Evolutionary conservation across 352 stramenopile species (phyloP).

Genomic region (Globisporangium camurandrum): DNA sequence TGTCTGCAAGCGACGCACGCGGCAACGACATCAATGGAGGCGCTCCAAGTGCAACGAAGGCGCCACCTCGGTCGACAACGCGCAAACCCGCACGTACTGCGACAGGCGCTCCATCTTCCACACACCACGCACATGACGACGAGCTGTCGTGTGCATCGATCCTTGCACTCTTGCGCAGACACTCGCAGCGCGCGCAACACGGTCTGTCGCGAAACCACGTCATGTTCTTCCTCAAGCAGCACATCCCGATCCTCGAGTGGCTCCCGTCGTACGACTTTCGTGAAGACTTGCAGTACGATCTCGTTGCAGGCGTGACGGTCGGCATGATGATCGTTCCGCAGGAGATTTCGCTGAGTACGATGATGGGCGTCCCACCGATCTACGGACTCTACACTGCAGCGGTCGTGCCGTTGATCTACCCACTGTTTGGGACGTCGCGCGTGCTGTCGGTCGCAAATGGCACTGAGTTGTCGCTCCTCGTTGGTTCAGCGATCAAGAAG

Average conservation of each 20-base stretch:
- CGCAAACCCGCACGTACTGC: too few relatives aligned
- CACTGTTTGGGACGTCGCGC: conserved; percentile 70
- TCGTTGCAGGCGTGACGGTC: conserved; percentile 48
- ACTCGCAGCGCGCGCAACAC: conserved; percentile 13
- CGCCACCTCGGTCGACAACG: too few relatives aligned
- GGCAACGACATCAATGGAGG: too few relatives aligned
- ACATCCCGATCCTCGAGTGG: conserved; percentile 56
- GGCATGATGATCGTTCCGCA: conserved; percentile 88
- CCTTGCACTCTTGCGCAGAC: not conserved
- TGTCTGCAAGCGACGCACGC: too few relatives aligned
- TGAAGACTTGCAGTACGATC: conserved; percentile 45
- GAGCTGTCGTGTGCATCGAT: conserved; percentile 7
- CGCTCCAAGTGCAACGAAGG: too few relatives aligned
- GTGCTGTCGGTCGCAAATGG: conserved; percentile 80
- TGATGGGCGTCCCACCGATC: conserved; percentile 81
- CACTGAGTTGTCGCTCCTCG: conserved; percentile 53
- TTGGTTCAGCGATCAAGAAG: conserved; percentile 58
- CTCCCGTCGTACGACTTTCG: conserved; percentile 44
- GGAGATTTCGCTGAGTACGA: conserved; percentile 84
- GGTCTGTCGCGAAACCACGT: conserved; percentile 19
- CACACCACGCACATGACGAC: conserved; percentile 4
- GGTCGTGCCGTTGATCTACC: conserved; percentile 83
- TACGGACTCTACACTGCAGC: conserved; percentile 87
- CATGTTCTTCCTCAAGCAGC: conserved; percentile 31
- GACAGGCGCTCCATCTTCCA: too few relatives aligned